phyloP scores from a whole-genome alignment of 495 filamentous ascomycete genomes.

The Hypoxylon crocopeplum region DNA sequence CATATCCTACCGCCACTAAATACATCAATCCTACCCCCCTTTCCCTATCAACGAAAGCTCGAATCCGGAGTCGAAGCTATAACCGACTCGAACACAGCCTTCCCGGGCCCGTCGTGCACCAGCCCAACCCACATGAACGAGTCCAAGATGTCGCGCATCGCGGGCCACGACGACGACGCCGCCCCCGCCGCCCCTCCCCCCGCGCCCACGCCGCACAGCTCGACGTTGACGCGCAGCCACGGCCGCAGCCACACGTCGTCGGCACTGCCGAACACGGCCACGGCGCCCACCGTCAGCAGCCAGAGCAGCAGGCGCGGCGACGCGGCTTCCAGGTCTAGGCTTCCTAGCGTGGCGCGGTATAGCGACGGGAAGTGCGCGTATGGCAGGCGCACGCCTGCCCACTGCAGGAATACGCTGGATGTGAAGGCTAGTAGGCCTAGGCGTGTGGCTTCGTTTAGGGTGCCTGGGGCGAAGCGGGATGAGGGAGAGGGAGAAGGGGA shows the following conservation, averaged over 20 bases:
- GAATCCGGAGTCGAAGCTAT: no score
- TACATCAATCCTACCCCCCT: no score
- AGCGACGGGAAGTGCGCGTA: constrained; percentile 33
- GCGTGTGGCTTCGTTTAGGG: constrained; percentile 46
- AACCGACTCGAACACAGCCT: constrained; percentile 21
- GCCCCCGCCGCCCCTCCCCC: no score
- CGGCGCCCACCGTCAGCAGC: constrained; percentile 47
- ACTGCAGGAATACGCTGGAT: constrained; percentile 49
- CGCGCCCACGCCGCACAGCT: constrained; percentile 21
- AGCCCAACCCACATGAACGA: constrained; percentile 46
- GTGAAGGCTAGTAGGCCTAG: constrained; percentile 50
- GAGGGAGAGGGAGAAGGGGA: no score
- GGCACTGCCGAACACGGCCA: constrained; percentile 38
- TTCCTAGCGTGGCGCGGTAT: constrained; percentile 16
- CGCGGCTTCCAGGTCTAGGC: neutral
- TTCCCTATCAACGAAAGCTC: no score
- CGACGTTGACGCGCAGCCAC: constrained; percentile 31
- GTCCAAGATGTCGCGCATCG: constrained; percentile 37
- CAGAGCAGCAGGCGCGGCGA: constrained; percentile 38
- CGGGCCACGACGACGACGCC: no score
- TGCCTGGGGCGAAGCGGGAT: constrained; percentile 26
- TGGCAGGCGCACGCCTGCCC: constrained; percentile 36
- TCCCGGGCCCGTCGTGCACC: constrained; percentile 43
- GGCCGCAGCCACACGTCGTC: constrained; percentile 43
- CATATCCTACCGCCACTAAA: no score